Evolutionary conservation across 108 stramenopile genomes (phyloP).

Genomic region (Cyclostephanos tholiformis): DNA sequence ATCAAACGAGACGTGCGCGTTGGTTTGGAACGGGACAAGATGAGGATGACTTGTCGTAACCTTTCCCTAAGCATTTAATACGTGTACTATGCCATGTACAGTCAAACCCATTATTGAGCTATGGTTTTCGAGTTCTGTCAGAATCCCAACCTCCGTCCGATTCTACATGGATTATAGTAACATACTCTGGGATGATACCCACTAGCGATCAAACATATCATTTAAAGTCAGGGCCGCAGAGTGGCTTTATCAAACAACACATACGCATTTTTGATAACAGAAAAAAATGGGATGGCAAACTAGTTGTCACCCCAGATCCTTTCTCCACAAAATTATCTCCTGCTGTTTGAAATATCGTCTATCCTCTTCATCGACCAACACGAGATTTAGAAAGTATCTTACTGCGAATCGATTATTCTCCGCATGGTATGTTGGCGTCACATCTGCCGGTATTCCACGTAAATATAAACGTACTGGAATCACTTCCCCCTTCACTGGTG

Average conservation of each 20-base stretch:
- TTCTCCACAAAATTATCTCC: conserved; percentile 97
- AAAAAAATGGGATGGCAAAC: background rate
- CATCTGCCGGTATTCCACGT: conserved; percentile 92
- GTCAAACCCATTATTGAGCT: too few relatives aligned
- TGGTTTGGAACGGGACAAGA: conserved; percentile 1
- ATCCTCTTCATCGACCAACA: conserved; percentile 99
- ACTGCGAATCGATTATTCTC: conserved; percentile 95
- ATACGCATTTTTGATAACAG: background rate
- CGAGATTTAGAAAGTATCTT: conserved; percentile 98
- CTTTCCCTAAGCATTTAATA: background rate
- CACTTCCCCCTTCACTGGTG: conserved; percentile 93
- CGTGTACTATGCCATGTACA: background rate
- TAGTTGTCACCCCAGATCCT: conserved; percentile 72
- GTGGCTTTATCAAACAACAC: background rate
- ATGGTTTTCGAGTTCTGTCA: too few relatives aligned
- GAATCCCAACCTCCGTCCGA: too few relatives aligned
- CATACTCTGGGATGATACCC: background rate
- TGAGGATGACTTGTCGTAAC: conserved; percentile 8
- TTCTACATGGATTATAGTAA: too few relatives aligned
- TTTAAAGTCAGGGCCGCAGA: background rate
- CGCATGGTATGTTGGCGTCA: conserved; percentile 97
- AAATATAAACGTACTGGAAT: conserved; percentile 88
- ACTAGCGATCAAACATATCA: background rate
- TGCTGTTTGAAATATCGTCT: conserved; percentile 99
- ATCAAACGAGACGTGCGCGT: background rate